phyloP scores from a whole-genome alignment of 2,329 filamentous ascomycete species.

The Calonectria montana region DNA sequence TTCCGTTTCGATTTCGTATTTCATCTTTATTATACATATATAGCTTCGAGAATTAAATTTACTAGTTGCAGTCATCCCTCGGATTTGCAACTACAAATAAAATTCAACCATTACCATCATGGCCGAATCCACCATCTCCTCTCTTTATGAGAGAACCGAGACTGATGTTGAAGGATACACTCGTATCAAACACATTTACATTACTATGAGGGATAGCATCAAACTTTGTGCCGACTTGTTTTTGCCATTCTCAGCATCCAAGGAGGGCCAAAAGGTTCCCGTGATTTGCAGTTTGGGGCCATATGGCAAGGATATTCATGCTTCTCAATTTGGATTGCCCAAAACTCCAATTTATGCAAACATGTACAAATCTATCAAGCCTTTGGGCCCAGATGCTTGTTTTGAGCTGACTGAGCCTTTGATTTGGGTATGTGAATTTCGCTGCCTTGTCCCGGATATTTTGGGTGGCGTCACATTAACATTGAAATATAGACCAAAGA shows the following conservation, averaged over 20 bases:
- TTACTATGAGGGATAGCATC: slow-evolving; percentile 10
- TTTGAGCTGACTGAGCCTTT: slow-evolving; percentile 11
- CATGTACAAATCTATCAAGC: slow-evolving; percentile 16
- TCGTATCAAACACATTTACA: slow-evolving; percentile 8
- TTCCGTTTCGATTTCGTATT: background rate
- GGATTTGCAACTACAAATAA: background rate
- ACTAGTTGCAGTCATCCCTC: no score
- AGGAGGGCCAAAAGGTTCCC: background rate
- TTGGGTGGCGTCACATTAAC: background rate
- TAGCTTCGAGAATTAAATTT: background rate
- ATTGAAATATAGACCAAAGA: background rate
- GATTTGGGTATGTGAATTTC: slow-evolving; percentile 3
- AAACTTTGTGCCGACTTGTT: slow-evolving; percentile 19
- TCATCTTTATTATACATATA: background rate
- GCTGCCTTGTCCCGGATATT: no score
- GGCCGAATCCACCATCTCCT: background rate
- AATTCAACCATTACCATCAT: background rate
- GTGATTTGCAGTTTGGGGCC: slow-evolving; percentile 12
- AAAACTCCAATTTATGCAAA: slow-evolving; percentile 11
- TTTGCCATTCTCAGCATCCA: slow-evolving; percentile 6
- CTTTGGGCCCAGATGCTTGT: slow-evolving; percentile 11
- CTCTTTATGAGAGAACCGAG: background rate
- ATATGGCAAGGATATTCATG: slow-evolving; percentile 21
- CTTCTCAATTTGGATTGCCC: slow-evolving; percentile 10
- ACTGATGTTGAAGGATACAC: slow-evolving; percentile 12